phyloP scores from a whole-genome alignment of 2,329 filamentous ascomycete genomes.

The Aspergillus sp. region DNA sequence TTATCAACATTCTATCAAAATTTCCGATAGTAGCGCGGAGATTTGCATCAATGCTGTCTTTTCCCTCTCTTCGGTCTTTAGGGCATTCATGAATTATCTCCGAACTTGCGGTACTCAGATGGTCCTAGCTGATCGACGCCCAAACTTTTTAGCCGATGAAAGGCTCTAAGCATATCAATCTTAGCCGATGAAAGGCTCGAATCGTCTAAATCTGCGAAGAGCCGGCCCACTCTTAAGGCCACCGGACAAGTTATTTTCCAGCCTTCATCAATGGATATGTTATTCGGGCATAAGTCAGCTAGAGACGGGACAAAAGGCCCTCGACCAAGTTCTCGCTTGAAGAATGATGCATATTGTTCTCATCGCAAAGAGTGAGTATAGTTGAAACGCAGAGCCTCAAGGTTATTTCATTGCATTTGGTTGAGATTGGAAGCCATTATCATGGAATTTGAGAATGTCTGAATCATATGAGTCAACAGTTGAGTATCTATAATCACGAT shows the following conservation, averaged over 20 bases:
- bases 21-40: not conserved
- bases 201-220: too few species aligned
- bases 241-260: conserved; percentile 28
- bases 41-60: not conserved
- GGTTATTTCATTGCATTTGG: conserved; percentile 26
- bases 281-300: too few species aligned
- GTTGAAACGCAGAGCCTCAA: conserved; percentile 19
- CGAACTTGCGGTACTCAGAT: conserved; percentile 10
- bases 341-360: conserved; percentile 31
- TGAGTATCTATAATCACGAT: not conserved
- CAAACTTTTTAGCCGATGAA: conserved; percentile 28
- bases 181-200: too few species aligned
- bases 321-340: conserved; percentile 29
- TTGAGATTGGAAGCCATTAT: conserved; percentile 19
- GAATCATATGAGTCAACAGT: conserved; percentile 6
- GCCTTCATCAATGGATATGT: conserved; percentile 16
- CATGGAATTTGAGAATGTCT: conserved; percentile 4
- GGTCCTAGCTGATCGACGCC: conserved; percentile 19
- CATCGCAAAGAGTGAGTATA: conserved; percentile 30
- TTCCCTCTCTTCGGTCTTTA: not conserved
- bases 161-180: conserved; percentile 16
- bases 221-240: conserved; percentile 10
- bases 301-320: conserved; percentile 33
- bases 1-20: conserved; percentile 23
- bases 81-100: conserved; percentile 9